Percentiles rank a stretch among this genome's conserved stretches.
Evolutionary conservation across 805 yeast genomes (phyloP).

Genomic region (Ogataea neopini): DNA sequence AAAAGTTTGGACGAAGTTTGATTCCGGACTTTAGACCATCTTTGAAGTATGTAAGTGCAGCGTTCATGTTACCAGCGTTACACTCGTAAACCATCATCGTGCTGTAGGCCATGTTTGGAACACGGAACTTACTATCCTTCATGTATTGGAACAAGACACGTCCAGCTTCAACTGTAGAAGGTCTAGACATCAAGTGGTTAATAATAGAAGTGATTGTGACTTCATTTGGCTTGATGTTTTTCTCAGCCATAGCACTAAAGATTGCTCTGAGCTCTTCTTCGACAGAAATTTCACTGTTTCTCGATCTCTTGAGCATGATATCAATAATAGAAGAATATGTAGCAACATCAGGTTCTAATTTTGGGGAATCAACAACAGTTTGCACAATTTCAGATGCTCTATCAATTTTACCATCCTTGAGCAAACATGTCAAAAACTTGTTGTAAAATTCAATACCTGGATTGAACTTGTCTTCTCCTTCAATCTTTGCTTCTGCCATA

Average conservation of each 20-base stretch:
- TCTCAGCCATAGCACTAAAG: slow-evolving; percentile 35
- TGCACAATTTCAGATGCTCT: slow-evolving; percentile 52
- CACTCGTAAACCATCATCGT: slow-evolving; percentile 51
- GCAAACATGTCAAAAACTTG: slow-evolving; percentile 45
- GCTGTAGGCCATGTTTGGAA: slow-evolving; percentile 43
- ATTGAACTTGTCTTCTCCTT: slow-evolving; percentile 27
- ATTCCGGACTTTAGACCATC: slow-evolving; percentile 37
- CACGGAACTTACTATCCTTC: slow-evolving; percentile 33
- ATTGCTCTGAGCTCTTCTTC: slow-evolving; percentile 35
- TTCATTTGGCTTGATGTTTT: slow-evolving; percentile 41
- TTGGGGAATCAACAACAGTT: slow-evolving; percentile 37
- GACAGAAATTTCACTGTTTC: slow-evolving; percentile 40
- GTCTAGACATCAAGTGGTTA: slow-evolving; percentile 51
- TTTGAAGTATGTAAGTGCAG: slow-evolving; percentile 44
- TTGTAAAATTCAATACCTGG: slow-evolving; percentile 56
- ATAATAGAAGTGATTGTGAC: slow-evolving; percentile 54
- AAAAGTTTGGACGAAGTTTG: slow-evolving; percentile 39
- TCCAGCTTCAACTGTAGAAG: slow-evolving; percentile 52
- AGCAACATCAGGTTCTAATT: slow-evolving; percentile 56
- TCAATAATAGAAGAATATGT: slow-evolving; percentile 64
- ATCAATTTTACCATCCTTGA: slow-evolving; percentile 40
- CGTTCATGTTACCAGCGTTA: slow-evolving; percentile 39
- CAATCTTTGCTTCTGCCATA: slow-evolving; percentile 29
- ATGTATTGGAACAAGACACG: slow-evolving; percentile 47
- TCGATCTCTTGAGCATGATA: slow-evolving; percentile 51